phyloP scores from a whole-genome alignment of 179 eudicot species.

The Amaranthus tricolor region DNA sequence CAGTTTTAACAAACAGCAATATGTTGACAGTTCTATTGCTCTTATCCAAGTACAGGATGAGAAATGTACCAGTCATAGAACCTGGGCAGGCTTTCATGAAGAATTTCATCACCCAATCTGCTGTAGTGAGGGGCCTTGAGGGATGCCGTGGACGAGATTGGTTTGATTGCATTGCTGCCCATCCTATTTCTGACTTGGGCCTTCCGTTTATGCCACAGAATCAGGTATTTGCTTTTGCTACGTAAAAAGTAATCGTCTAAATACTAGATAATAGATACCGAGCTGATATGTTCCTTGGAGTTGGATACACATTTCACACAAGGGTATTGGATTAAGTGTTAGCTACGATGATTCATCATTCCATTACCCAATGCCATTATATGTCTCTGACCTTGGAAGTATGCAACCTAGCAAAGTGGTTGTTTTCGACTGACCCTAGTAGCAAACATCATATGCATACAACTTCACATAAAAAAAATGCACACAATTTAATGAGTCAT shows the following conservation, averaged over 20 bases:
- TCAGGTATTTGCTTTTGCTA: constrained; percentile 43
- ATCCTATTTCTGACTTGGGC: constrained; percentile 69
- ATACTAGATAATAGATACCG: neutral
- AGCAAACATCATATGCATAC: too few relatives aligned
- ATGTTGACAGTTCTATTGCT: constrained; percentile 85
- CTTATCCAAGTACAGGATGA: constrained; percentile 82
- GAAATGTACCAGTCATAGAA: constrained; percentile 89
- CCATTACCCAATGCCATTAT: too few relatives aligned
- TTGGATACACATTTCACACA: too few relatives aligned
- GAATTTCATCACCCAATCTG: constrained; percentile 92
- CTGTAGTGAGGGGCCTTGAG: constrained; percentile 71
- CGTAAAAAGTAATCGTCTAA: neutral
- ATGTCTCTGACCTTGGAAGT: too few relatives aligned
- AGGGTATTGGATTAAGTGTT: too few relatives aligned
- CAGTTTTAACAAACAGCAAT: constrained; percentile 72
- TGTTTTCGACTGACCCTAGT: too few relatives aligned
- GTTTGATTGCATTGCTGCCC: constrained; percentile 72
- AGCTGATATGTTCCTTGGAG: too few relatives aligned
- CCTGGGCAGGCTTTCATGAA: constrained; percentile 60
- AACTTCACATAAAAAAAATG: too few relatives aligned
- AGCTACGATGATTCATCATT: too few relatives aligned
- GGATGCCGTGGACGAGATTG: constrained; percentile 85
- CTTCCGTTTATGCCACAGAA: constrained; percentile 82
- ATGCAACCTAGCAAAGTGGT: too few relatives aligned
- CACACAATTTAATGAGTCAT: too few relatives aligned